Evolutionary conservation across 2,329 filamentous ascomycete species (phyloP).

Genomic region (Falciphora oryzae): DNA sequence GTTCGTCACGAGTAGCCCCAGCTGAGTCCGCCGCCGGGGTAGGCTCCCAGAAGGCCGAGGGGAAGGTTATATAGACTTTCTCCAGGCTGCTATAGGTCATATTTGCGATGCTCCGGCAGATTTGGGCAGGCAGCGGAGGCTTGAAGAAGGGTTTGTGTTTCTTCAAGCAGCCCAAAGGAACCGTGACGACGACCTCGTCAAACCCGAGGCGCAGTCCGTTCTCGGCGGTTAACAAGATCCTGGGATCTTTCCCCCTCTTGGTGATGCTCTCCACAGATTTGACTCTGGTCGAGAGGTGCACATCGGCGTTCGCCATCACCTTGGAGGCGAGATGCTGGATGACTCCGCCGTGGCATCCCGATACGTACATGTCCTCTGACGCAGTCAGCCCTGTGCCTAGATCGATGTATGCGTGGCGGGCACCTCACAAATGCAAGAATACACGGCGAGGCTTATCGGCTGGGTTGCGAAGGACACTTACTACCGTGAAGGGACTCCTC

Average conservation of each 20-base stretch:
- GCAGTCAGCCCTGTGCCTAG: background rate
- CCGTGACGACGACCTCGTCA: conserved; percentile 43
- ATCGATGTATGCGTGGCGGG: too few relatives aligned
- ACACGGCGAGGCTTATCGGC: too few relatives aligned
- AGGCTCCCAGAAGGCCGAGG: conserved; percentile 7
- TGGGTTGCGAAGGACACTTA: background rate
- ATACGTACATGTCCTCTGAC: conserved; percentile 6
- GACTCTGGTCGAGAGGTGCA: conserved; percentile 8
- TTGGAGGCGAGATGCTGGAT: background rate
- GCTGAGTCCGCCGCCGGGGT: background rate
- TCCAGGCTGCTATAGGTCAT: background rate
- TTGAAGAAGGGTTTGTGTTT: conserved; percentile 33
- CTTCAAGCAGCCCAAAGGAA: conserved; percentile 45
- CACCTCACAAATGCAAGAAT: too few relatives aligned
- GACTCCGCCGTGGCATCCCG: background rate
- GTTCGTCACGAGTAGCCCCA: too few relatives aligned
- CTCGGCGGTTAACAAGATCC: conserved; percentile 1
- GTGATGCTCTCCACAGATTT: background rate
- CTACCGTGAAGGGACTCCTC: conserved; percentile 22
- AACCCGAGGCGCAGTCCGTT: conserved; percentile 15
- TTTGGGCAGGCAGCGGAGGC: conserved; percentile 32
- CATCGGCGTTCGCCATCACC: conserved; percentile 4
- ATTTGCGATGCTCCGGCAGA: background rate
- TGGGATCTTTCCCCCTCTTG: conserved; percentile 16
- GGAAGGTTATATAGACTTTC: conserved; percentile 10